Conservation (phyloP, 2,329 filamentous ascomycete genomes). For the Byssoonygena ceratinophila region DNA sequence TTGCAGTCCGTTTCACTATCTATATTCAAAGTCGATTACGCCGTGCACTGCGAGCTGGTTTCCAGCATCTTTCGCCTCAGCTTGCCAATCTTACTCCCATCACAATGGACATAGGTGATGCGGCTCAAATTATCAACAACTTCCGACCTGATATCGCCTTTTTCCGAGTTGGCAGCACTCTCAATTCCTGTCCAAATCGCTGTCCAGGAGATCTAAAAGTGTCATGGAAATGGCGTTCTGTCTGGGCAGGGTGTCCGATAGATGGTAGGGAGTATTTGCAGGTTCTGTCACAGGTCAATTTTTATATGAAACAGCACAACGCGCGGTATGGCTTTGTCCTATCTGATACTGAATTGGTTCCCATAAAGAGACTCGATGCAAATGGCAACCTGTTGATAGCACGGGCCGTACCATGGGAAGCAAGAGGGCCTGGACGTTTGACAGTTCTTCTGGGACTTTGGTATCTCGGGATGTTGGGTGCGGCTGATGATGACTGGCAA, state of each 20-base stretch:
- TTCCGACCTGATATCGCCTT: conserved; percentile 9
- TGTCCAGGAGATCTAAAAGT: conserved; percentile 12
- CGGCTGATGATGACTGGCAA: conserved; percentile 12
- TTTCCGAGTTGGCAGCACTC: conserved; percentile 6
- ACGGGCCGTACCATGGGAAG: conserved; percentile 7
- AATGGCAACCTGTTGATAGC: conserved; percentile 12
- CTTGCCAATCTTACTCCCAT: conserved; percentile 10
- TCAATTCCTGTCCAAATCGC: conserved; percentile 9
- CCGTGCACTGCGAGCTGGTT: conserved; percentile 12
- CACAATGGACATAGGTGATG: conserved; percentile 12
- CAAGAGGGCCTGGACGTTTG: conserved; percentile 9
- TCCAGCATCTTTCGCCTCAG: conserved; percentile 11
- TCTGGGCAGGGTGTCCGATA: too few relatives aligned
- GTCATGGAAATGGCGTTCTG: conserved; percentile 14
- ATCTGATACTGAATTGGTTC: conserved; percentile 12
- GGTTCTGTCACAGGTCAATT: conserved; percentile 13
- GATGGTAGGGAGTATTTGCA: conserved; percentile 10
- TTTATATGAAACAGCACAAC: conserved; percentile 14
- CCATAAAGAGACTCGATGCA: conserved; percentile 11
- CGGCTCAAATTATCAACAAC: conserved; percentile 6
- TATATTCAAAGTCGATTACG: conserved; percentile 13
- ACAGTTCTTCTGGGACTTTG: conserved; percentile 14
- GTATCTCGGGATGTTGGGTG: conserved; percentile 13
- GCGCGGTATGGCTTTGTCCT: conserved; percentile 13
- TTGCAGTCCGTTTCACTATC: conserved; percentile 3